These are phyloP conservation scores for Aspergillus luchuensis DNA, from an alignment of 2,329 filamentous ascomycete species.

Conservation along the genomic window DNA sequence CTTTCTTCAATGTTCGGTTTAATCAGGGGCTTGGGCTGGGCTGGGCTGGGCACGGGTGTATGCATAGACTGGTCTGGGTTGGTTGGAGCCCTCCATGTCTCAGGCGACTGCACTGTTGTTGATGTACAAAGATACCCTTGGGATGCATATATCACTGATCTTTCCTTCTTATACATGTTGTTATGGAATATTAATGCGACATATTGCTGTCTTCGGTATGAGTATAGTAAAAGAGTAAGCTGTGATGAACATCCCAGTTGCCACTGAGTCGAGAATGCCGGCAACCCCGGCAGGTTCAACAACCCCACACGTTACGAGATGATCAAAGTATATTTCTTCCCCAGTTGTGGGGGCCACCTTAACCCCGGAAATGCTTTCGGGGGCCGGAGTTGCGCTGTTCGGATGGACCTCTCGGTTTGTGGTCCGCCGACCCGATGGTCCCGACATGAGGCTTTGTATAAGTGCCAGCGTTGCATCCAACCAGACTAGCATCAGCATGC, in stretches of 20 bases:
- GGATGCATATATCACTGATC: neutral
- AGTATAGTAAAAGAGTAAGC: no score
- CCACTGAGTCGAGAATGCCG: no score
- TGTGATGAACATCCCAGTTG: no score
- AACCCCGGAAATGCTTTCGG: neutral
- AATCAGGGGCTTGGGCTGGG: no score
- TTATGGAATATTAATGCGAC: no score
- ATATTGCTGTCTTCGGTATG: no score
- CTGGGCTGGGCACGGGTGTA: no score
- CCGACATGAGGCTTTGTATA: neutral
- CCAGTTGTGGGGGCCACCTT: neutral
- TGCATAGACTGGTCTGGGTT: neutral
- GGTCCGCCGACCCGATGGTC: neutral
- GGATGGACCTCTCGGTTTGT: conserved; percentile 2
- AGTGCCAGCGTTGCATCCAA: neutral
- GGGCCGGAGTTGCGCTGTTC: neutral
- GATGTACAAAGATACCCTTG: neutral
- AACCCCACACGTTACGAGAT: no score
- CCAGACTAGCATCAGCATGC: no score
- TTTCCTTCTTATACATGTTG: neutral
- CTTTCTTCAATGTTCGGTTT: no score
- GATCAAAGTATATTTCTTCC: no score
- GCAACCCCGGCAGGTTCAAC: no score
- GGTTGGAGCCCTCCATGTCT: neutral
- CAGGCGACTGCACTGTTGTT: neutral